Evolutionary conservation across 2,329 filamentous ascomycete genomes (phyloP).

Genomic region (Ophiostoma piceae): DNA sequence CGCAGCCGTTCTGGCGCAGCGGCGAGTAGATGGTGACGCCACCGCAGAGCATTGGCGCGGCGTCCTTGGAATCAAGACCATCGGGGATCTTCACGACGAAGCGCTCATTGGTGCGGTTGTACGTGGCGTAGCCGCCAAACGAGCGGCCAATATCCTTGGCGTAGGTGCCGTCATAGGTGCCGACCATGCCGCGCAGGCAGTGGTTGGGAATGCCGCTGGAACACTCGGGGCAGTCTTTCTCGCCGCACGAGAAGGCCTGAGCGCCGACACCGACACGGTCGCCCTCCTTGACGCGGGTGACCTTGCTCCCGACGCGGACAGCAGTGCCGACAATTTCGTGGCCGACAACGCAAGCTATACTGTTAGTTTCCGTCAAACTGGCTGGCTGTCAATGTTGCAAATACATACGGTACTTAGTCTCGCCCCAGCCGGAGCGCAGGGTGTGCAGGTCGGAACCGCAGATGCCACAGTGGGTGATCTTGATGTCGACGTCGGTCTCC

Average conservation of each 20-base stretch:
- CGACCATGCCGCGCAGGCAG: conserved; percentile 21
- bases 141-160: conserved; percentile 36
- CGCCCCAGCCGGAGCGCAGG: conserved; percentile 49
- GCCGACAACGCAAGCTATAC: conserved; percentile 50
- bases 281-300: conserved; percentile 37
- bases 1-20: conserved; percentile 23
- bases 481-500: conserved; percentile 61
- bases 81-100: conserved; percentile 35
- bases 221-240: conserved; percentile 35
- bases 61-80: conserved; percentile 26
- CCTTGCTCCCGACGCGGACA: conserved; percentile 48
- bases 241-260: conserved; percentile 26
- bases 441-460: conserved; percentile 59
- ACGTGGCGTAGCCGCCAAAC: conserved; percentile 28
- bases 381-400: too few species aligned
- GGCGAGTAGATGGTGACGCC: conserved; percentile 27
- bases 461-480: conserved; percentile 60
- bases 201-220: conserved; percentile 18
- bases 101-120: conserved; percentile 38
- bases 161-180: conserved; percentile 24
- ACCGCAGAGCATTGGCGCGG: conserved; percentile 30
- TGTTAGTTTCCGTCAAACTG: neutral
- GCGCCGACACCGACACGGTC: conserved; percentile 29
- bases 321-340: conserved; percentile 61
- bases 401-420: conserved; percentile 21